Evolutionary conservation across 106 monocot species (phyloP), one percentile per base, ranked within the genome.

Genomic region (Dactylorhiza incarnata): DNA sequence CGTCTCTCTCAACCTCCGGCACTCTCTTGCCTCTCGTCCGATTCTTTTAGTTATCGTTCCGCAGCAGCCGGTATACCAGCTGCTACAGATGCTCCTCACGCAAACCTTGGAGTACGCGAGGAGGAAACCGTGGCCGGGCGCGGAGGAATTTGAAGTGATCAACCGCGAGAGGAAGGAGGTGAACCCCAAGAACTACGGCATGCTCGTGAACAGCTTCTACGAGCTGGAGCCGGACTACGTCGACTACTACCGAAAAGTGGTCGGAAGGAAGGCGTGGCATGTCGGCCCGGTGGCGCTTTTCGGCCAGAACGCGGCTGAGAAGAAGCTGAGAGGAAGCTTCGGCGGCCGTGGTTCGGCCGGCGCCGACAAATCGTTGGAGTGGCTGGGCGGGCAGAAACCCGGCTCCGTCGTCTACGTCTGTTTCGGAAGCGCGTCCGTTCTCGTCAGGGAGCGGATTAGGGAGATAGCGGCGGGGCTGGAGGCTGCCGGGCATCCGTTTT

Each of bases 381-480:
- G 74, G 74, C 74, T 74, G 15, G 74, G 54, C 17, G 29, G 53
- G 6, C n/a, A 19, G 69, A 71, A 72, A 29, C 76, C 76, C 7
- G 2, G 74, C 6, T 81, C 81, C 0, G 81, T 81, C 2, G 11
- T 81, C 3, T 81, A 81, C 48, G 53, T 81, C 26, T 63, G 80
- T 44, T 68, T 81, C 46, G 80, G 80, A 0, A 81, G 68, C 67
- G 2, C 74, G 6, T 22, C 2, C 26, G 9, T 25, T 14, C 6
- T 48, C 37, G 16, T 54, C 0, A 19, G 4, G 5, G 70, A 22
- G 5, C 76, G 55, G 71, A 49, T 76, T 9, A 16, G 17, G n/a
- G 76, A 81, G 76, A 46, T 81, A 8, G 81, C 67, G 15, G 0
- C 48, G 52, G 79, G 83, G 24, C 83, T 83, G 1, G 79, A 79